Evolutionary conservation across 345 rosid genomes (phyloP), one percentile per base, ranked within the genome.

Genomic region (Erodium maritimum): DNA sequence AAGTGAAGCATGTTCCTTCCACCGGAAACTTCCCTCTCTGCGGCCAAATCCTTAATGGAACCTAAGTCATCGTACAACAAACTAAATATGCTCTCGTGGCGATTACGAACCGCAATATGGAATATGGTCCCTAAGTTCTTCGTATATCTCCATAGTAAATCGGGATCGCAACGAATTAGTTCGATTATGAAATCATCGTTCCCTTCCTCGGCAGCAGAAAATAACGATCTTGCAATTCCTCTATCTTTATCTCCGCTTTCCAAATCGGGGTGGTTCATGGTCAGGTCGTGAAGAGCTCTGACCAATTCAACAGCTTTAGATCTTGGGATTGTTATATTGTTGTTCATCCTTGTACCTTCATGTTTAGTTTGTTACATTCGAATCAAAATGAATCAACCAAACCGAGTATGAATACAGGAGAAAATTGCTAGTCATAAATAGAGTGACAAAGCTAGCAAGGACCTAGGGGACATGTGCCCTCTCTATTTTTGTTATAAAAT

Each of bases 201-300:
- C 51, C 82, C 82, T 2, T 51, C 24, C 37, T 55, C 68, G 24
- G 73, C 82, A 11, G 79, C 87, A 54, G 19, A 52, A 21, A 82
- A 74, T 21, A 82, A 51, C 0, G 71, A 59, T 20, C 29, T 68
- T 0, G 71, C 50, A 20, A 75, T 79, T 19, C 46, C 60, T 62
- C 59, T 65, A 13, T 69, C 64, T 19, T 67, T 54, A 29, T 68
- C 71, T 10, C 66, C 55, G 29, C n/a, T n/a, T n/a, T n/a, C n/a
- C n/a, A n/a, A n/a, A 72, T 25, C 21, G 56, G 33, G 20, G 73
- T 50, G 60, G 74, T 74, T 51, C n/a, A n/a, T n/a, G n/a, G n/a
- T n/a, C n/a, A n/a, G n/a, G n/a, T n/a, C n/a, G n/a, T n/a, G n/a
- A n/a, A n/a, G n/a, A n/a, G n/a, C n/a, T n/a, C n/a, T n/a, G n/a